Base-by-base conservation (phyloP, 1,284 basidiomycete species). In the Cerrena zonata region DNA sequence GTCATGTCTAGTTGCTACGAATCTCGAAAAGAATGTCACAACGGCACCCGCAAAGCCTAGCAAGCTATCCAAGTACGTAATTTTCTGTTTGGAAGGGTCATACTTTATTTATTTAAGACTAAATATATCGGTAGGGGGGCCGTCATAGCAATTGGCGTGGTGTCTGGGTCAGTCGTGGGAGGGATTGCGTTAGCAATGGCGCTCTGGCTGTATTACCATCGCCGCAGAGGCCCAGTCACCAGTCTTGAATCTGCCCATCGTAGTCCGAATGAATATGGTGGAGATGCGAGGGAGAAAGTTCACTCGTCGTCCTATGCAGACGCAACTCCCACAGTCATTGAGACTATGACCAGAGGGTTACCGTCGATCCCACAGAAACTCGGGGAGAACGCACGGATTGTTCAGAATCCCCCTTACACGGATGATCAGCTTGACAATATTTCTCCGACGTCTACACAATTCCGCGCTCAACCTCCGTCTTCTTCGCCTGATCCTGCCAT, bases 121-220 rank as follows among this genome's bases (percentile, higher is more conserved):
- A 36, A 36, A 36, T 46, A 22, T 43, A 4, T 48, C 30, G 52
- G 13, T 38, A 77, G 75, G 49, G 58, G 60, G 21, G 64, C 72
- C 18, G 63, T 75, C 47, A 74, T 79, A 50, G 77, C 73, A 23
- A 68, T 72, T 40, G 65, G 71, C 36, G 67, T 72, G 26, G 74
- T 70, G 2, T 73, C 70, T 34, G 65, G 64, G 19, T 58, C 69
- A 11, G 58, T 76, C 5, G 57, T 74, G 26, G 53, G 56, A 4
- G 41, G 74, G 15, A 60, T 79, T 26, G 65, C 67, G 7, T 47
- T 75, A 25, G 61, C 67, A 25, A 72, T 80, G 66, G 53, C 69
- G 7, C 43, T 75, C 23, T 79, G 74, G 59, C 54, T 77, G 49
- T 49, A 72, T 44, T 69, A 70, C 37, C 67, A 75, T 56, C 69